phyloP scores from a whole-genome alignment of 1,139 yeast genomes.

The Casaregolazyma suthepensis region DNA sequence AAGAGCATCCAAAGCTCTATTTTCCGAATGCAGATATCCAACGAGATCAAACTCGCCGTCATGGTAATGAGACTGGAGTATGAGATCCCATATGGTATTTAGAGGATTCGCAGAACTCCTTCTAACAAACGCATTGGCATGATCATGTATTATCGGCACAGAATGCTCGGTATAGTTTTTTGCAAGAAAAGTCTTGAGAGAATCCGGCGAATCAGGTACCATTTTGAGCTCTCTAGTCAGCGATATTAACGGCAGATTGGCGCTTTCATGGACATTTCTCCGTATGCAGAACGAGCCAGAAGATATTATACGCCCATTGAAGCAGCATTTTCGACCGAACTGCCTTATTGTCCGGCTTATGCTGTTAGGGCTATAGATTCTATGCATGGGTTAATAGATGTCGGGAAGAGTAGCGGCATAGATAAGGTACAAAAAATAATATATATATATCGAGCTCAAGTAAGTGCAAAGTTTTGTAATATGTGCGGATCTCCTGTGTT shows the following conservation, averaged over 20 bases:
- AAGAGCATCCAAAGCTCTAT: background rate
- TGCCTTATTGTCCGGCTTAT: background rate
- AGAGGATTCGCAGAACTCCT: background rate
- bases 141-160: background rate
- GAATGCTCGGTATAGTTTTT: background rate
- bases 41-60: slow-evolving; percentile 5
- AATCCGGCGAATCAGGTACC: background rate
- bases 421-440: background rate
- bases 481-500: background rate
- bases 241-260: background rate
- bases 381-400: background rate
- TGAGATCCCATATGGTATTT: background rate
- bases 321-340: background rate
- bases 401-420: background rate
- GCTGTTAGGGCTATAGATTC: background rate
- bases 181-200: background rate
- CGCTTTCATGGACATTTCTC: background rate
- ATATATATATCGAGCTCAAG: background rate
- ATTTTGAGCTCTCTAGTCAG: background rate
- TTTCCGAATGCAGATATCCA: background rate
- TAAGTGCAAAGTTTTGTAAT: background rate
- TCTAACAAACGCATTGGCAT: background rate
- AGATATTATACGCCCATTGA: background rate
- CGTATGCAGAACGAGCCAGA: background rate
- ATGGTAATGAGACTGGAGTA: background rate